Evolutionary conservation across 441 rosid genomes (phyloP), one percentile per base, ranked within the genome.

Genomic region (Arabidopsis hybrid): DNA sequence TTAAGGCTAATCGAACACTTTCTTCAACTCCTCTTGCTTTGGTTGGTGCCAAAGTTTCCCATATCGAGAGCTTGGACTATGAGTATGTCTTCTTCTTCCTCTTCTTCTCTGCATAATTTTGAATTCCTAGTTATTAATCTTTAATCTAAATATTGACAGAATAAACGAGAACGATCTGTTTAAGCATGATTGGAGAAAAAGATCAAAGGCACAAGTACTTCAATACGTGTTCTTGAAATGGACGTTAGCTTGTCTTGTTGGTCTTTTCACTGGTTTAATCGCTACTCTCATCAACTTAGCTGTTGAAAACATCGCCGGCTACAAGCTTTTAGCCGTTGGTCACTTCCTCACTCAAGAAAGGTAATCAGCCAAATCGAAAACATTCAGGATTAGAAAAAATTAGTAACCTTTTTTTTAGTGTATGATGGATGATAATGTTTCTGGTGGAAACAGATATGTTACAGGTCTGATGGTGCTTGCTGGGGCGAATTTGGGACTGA

Each of bases 111-210:
- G 38, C 10, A 29, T 32, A 67, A 2, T 31, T 31, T 62, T 67
- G 38, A 50, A 45, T 45, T 68, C 47, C 67, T 47, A 34, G 60
- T 56, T 62, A 55, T 18, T 5, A 1, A 13, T 47, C 13, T 14
- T 65, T 73, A 50, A 17, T 53, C 35, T 2, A 29, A 21, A 12
- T 29, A 39, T 42, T 75, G 36, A 47, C 85, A 94, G 99, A 81
- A 92, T 90, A 75, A 92, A 90, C 72, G 99, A 94, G 72, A 92
- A 90, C 57, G 99, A 89, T 83, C 65, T 94, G 74, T 94, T 94
- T 86, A 94, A 90, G 81, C 97, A 92, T 72, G 99, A 95, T 50
- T 92, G 99, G 99, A 89, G 99, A 79, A 88, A 89, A 75, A 83
- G 99, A 92, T 88, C 97, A 77, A 86, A 79, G 75, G 78, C 72